A percentile compares a stretch with the other conserved stretches of the same genome.
phyloP scores from a whole-genome alignment of 2,329 filamentous ascomycete genomes.

The Drechslera avenae region DNA sequence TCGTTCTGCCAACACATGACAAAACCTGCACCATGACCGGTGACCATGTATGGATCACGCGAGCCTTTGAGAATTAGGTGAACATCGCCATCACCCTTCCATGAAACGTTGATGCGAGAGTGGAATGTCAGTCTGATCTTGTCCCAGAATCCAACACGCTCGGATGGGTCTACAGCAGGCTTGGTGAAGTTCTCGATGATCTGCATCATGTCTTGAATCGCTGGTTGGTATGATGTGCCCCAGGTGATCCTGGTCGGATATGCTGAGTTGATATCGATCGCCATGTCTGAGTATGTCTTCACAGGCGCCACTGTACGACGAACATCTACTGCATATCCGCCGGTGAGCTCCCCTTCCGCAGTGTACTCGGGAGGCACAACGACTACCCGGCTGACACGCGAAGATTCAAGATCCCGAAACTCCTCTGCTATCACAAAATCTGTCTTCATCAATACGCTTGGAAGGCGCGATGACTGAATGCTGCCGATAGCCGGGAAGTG shows the following conservation, averaged over 20 bases:
- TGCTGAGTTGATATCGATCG: conserved; percentile 88
- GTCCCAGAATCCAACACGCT: conserved; percentile 97
- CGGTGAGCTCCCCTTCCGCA: conserved; percentile 60
- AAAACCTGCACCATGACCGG: conserved; percentile 90
- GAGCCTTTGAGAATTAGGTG: conserved; percentile 90
- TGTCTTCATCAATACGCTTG: conserved; percentile 81
- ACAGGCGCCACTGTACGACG: conserved; percentile 90
- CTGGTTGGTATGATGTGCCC: conserved; percentile 96
- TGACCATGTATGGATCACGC: conserved; percentile 90
- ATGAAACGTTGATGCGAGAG: conserved; percentile 83
- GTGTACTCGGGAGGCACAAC: conserved; percentile 74
- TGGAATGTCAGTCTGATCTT: conserved; percentile 95
- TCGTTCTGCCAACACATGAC: conserved; percentile 99
- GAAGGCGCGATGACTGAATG: conserved; percentile 77
- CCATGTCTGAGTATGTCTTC: conserved; percentile 94
- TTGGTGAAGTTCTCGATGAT: conserved; percentile 98
- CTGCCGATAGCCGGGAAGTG: conserved; percentile 85
- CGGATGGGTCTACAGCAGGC: conserved; percentile 89
- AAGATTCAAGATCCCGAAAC: conserved; percentile 79
- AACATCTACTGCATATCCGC: conserved; percentile 82
- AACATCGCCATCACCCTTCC: conserved; percentile 95
- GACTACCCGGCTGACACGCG: conserved; percentile 78
- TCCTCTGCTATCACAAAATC: conserved; percentile 98
- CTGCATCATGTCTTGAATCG: conserved; percentile 99
- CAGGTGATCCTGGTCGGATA: conserved; percentile 93